A percentile compares a stretch with the other conserved stretches of the same genome.
phyloP scores from a whole-genome alignment of 768 basidiomycete genomes.

The Lentinula detonsa region DNA sequence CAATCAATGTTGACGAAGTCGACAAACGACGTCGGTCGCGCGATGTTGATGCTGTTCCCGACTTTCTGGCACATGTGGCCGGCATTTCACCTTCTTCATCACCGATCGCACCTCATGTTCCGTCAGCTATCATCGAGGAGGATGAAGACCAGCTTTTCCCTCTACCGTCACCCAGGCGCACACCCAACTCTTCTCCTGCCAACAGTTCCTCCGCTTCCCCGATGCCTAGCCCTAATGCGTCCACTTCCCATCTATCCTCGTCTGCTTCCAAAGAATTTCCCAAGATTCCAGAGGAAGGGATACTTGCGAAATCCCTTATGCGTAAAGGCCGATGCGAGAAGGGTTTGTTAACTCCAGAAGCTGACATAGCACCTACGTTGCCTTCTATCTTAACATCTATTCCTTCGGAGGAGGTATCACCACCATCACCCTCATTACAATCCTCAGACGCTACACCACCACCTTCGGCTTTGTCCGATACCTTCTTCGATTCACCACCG shows the following conservation, averaged over 20 bases:
- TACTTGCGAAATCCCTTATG: conserved; percentile 1
- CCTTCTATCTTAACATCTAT: background rate
- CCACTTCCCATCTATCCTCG: conserved; percentile 14
- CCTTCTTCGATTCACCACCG: background rate
- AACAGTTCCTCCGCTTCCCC: conserved; percentile 27
- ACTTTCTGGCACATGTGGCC: background rate
- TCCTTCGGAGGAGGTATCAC: too few species aligned
- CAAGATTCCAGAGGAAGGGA: conserved; percentile 8
- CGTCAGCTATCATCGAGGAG: conserved; percentile 39
- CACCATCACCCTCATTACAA: background rate
- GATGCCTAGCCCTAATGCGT: conserved; percentile 23
- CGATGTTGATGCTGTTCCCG: conserved; percentile 20
- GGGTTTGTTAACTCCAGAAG: conserved; percentile 11
- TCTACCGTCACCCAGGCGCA: conserved; percentile 52
- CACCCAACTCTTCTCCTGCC: conserved; percentile 36
- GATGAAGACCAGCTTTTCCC: conserved; percentile 54
- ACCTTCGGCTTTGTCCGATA: background rate
- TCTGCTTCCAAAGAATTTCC: background rate
- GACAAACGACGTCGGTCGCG: conserved; percentile 48
- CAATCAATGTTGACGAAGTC: conserved; percentile 58
- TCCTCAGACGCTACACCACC: background rate
- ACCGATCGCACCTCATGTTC: conserved; percentile 17
- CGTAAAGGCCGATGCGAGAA: conserved; percentile 9
- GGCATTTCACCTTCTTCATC: background rate
- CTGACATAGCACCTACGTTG: background rate